A percentile compares a stretch with the other conserved stretches of the same genome.
phyloP scores from a whole-genome alignment of 2,329 filamentous ascomycete species.

The Alternaria alternata region DNA sequence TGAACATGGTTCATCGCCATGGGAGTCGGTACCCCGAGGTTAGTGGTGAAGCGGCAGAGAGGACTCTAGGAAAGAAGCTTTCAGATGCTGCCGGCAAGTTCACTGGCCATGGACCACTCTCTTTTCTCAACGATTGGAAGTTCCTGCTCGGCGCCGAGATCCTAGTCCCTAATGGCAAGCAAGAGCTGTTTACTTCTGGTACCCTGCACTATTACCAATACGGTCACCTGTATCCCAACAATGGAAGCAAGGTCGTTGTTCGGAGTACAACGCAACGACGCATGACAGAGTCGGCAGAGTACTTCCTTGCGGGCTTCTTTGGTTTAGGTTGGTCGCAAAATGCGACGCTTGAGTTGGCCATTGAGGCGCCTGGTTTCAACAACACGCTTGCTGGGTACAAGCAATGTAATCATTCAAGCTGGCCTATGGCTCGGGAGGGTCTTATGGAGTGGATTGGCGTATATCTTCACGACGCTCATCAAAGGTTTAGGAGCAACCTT shows the following conservation, averaged over 20 bases:
- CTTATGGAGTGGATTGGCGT: slow-evolving; percentile 66
- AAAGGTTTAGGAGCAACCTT: slow-evolving; percentile 65
- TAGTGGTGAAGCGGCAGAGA: slow-evolving; percentile 62
- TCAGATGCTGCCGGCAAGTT: slow-evolving; percentile 63
- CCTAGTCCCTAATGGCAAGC: slow-evolving; percentile 74
- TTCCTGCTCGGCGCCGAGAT: slow-evolving; percentile 76
- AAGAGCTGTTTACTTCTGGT: slow-evolving; percentile 76
- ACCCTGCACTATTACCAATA: slow-evolving; percentile 78
- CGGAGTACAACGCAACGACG: slow-evolving; percentile 79
- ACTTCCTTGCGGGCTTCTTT: slow-evolving; percentile 82
- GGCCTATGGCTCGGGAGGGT: slow-evolving; percentile 59
- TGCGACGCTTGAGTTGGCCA: slow-evolving; percentile 75
- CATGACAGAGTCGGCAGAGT: slow-evolving; percentile 79
- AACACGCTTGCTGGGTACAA: slow-evolving; percentile 74
- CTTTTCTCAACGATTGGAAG: slow-evolving; percentile 73
- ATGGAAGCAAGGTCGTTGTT: slow-evolving; percentile 75
- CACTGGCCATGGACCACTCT: slow-evolving; percentile 65
- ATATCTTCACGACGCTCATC: slow-evolving; percentile 71
- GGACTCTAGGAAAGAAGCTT: slow-evolving; percentile 65
- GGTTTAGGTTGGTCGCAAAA: slow-evolving; percentile 77
- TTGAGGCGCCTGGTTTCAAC: slow-evolving; percentile 70
- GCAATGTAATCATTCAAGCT: slow-evolving; percentile 69
- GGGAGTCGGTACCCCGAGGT: slow-evolving; percentile 76
- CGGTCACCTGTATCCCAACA: slow-evolving; percentile 71
- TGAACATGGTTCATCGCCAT: slow-evolving; percentile 77